phyloP scores from a whole-genome alignment of 2,329 filamentous ascomycete species.

The Aspergillus sp. region DNA sequence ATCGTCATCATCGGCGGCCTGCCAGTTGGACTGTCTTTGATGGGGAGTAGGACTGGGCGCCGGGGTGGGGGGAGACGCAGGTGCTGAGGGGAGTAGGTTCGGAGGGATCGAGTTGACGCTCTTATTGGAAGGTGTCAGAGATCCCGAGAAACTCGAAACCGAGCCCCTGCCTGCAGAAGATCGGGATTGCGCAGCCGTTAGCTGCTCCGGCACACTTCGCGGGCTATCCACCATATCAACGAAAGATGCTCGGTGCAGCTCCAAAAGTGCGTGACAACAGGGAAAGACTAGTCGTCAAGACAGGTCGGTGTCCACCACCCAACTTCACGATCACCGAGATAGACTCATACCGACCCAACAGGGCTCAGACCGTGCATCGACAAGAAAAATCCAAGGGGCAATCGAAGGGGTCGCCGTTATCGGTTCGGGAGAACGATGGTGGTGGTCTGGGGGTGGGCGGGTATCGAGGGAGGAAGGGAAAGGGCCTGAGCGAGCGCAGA shows the following conservation, averaged over 20 bases:
- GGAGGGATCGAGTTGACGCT: slow-evolving; percentile 46
- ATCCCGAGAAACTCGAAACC: slow-evolving; percentile 22
- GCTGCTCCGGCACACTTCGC: slow-evolving; percentile 19
- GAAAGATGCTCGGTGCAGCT: slow-evolving; percentile 16
- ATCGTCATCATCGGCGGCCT: slow-evolving; percentile 52
- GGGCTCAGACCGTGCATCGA: slow-evolving; percentile 10
- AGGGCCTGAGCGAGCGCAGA: neutral
- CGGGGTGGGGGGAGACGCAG: slow-evolving; percentile 58
- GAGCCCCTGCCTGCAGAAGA: slow-evolving; percentile 21
- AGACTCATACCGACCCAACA: slow-evolving; percentile 5
- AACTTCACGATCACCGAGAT: slow-evolving; percentile 9
- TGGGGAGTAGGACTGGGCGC: slow-evolving; percentile 57
- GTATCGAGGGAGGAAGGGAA: slow-evolving; percentile 1
- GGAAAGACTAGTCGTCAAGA: neutral
- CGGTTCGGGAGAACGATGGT: no score
- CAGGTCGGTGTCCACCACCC: slow-evolving; percentile 4
- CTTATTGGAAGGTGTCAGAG: slow-evolving; percentile 42
- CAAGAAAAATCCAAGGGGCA: slow-evolving; percentile 1
- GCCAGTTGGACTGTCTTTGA: slow-evolving; percentile 46
- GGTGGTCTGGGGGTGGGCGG: no score
- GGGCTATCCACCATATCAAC: slow-evolving; percentile 21
- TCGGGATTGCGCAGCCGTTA: slow-evolving; percentile 20
- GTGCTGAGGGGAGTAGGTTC: slow-evolving; percentile 55
- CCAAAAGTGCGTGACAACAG: slow-evolving; percentile 12
- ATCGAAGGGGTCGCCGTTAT: no score